A percentile compares a stretch with the other conserved stretches of the same genome.
phyloP scores from a whole-genome alignment of 805 yeast genomes.

The Ogataea naganishii region DNA sequence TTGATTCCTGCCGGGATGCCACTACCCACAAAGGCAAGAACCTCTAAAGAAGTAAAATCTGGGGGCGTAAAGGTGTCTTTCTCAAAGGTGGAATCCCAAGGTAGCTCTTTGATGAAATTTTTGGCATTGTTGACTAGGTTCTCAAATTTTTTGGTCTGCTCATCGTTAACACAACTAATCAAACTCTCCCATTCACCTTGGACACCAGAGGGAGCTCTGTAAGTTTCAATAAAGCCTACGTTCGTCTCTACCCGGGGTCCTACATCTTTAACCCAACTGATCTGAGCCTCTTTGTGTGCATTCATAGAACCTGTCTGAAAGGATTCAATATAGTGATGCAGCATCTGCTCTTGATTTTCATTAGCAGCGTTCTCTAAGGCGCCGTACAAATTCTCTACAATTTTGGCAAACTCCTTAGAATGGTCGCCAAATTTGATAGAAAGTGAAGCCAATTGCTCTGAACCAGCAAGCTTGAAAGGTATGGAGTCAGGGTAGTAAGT shows the following conservation, averaged over 20 bases:
- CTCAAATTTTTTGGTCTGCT: constrained; percentile 74
- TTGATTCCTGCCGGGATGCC: constrained; percentile 93
- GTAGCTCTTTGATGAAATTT: constrained; percentile 53
- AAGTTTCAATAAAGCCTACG: constrained; percentile 87
- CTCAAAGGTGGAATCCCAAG: constrained; percentile 73
- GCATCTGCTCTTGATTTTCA: constrained; percentile 59
- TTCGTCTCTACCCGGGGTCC: constrained; percentile 75
- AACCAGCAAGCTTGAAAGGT: constrained; percentile 26
- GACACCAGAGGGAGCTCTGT: constrained; percentile 86
- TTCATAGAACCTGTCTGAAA: constrained; percentile 77
- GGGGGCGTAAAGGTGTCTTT: constrained; percentile 87
- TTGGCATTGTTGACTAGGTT: constrained; percentile 61
- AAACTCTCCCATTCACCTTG: constrained; percentile 93
- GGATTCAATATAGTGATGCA: constrained; percentile 56
- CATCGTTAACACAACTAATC: constrained; percentile 84
- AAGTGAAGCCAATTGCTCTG: constrained; percentile 33
- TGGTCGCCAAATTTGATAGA: constrained; percentile 74
- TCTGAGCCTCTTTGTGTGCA: constrained; percentile 79
- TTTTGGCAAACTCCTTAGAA: constrained; percentile 48
- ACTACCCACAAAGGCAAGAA: constrained; percentile 79
- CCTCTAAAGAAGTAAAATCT: constrained; percentile 86
- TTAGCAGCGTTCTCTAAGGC: constrained; percentile 66
- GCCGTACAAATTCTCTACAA: constrained; percentile 43
- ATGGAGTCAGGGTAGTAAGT: constrained; percentile 45
- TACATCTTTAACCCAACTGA: constrained; percentile 80